These are phyloP conservation scores for Malus hybrid DNA, from an alignment of 331 rosid genomes.

Conservation along the genomic window DNA sequence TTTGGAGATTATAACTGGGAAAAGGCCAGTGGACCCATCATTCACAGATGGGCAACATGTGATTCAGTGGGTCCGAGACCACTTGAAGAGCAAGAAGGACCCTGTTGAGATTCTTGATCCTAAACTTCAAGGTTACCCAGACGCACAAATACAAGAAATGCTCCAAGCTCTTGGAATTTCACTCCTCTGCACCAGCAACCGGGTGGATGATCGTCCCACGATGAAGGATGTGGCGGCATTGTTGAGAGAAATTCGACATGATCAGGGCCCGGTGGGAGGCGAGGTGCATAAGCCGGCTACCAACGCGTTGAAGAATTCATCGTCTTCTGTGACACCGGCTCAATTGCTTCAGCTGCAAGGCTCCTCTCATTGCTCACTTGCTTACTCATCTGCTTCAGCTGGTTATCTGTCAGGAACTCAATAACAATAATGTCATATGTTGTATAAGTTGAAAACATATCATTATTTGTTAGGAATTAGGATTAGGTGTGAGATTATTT, in stretches of 20 bases:
- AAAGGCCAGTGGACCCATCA: conserved; percentile 69
- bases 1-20: conserved; percentile 73
- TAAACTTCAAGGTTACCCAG: conserved; percentile 69
- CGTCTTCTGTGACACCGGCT: conserved; percentile 55
- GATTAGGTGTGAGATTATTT: conserved; percentile 7
- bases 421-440: conserved; percentile 6
- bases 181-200: conserved; percentile 64
- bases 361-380: conserved; percentile 56
- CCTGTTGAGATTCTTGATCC: conserved; percentile 72
- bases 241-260: conserved; percentile 61
- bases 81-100: conserved; percentile 62
- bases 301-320: conserved; percentile 27
- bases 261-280: conserved; percentile 21
- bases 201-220: conserved; percentile 73
- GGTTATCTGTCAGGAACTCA: conserved; percentile 30
- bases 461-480: background rate
- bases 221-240: conserved; percentile 94
- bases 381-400: conserved; percentile 55
- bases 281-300: conserved; percentile 46
- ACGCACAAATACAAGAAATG: conserved; percentile 75
- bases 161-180: conserved; percentile 76
- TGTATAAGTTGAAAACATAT: background rate
- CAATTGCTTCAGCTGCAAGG: conserved; percentile 61
- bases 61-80: conserved; percentile 74
- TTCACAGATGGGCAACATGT: conserved; percentile 70